A percentile compares a stretch with the other conserved stretches of the same genome.
These are phyloP conservation scores for Metschnikowia dekortorum DNA, from an alignment of 805 yeast genomes.

Conservation along the genomic window DNA sequence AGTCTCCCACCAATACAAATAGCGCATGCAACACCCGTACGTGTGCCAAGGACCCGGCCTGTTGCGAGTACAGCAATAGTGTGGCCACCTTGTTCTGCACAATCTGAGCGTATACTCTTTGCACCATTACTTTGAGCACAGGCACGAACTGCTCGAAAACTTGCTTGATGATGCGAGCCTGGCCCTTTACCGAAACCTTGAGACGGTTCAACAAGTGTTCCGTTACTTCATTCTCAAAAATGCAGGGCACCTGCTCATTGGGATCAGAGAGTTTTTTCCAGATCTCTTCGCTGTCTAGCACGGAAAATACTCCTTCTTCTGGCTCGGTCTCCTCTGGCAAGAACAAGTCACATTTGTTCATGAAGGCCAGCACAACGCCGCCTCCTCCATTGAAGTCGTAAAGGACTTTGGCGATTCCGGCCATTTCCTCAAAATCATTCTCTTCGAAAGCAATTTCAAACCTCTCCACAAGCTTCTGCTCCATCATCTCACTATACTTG, in stretches of 20 bases:
- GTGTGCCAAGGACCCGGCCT: constrained; percentile 64
- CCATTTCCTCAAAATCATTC: constrained; percentile 66
- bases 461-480: constrained; percentile 58
- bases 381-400: constrained; percentile 81
- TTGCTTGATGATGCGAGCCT: constrained; percentile 65
- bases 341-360: constrained; percentile 73
- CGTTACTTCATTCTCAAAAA: constrained; percentile 49
- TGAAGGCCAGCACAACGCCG: constrained; percentile 76
- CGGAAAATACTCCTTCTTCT: constrained; percentile 26
- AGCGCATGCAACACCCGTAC: constrained; percentile 69
- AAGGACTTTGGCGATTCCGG: constrained; percentile 68
- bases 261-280: constrained; percentile 67
- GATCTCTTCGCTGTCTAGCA: constrained; percentile 41
- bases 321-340: constrained; percentile 36
- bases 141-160: constrained; percentile 69
- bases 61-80: constrained; percentile 57
- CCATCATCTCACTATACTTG: constrained; percentile 73
- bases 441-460: constrained; percentile 73
- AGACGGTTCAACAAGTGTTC: constrained; percentile 48
- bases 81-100: constrained; percentile 53
- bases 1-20: constrained; percentile 53
- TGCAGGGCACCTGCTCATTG: constrained; percentile 33
- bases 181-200: constrained; percentile 58
- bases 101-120: constrained; percentile 73
- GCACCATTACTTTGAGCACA: constrained; percentile 67